Conservation (phyloP, 371 early-diverging fungal species). For the Saksenaea vasiformis region DNA sequence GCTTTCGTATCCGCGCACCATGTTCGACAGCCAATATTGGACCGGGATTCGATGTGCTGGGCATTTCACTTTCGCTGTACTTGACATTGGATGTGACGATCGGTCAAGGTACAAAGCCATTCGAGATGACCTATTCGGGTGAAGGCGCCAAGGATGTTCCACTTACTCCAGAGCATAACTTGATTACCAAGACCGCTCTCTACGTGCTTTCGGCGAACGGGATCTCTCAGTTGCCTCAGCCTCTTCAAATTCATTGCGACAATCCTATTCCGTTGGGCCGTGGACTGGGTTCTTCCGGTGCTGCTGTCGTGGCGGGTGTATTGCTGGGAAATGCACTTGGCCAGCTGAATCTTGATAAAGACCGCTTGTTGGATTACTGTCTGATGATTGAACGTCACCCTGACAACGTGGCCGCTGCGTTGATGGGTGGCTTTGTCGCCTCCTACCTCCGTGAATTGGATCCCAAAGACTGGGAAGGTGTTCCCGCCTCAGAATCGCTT, state of each 20-base stretch:
- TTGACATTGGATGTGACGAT: constrained; percentile 68
- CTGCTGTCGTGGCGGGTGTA: constrained; percentile 95
- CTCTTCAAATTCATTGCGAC: constrained; percentile 68
- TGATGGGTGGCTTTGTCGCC: constrained; percentile 93
- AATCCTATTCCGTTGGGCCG: constrained; percentile 95
- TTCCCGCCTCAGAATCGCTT: constrained; percentile 63
- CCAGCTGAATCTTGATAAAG: constrained; percentile 63
- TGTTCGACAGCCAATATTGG: constrained; percentile 96
- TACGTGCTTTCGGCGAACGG: constrained; percentile 80
- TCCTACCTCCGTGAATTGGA: constrained; percentile 69
- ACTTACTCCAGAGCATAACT: constrained; percentile 76
- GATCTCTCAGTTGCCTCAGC: constrained; percentile 54
- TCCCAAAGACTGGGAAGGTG: constrained; percentile 54
- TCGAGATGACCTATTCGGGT: constrained; percentile 77
- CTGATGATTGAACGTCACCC: constrained; percentile 94
- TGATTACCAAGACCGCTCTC: constrained; percentile 88
- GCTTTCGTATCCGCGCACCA: constrained; percentile 82
- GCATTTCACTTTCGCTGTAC: constrained; percentile 85
- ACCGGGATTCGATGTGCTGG: constrained; percentile 95
- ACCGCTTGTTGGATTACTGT: constrained; percentile 84
- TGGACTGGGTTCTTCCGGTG: constrained; percentile 94
- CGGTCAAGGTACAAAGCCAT: constrained; percentile 20
- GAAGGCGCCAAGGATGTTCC: constrained; percentile 81
- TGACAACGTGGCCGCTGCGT: constrained; percentile 93
- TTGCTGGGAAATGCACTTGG: constrained; percentile 80